These are phyloP conservation scores for Haplosporangium sp. DNA, from an alignment of 371 early-diverging fungal species.

Conservation along the genomic window DNA sequence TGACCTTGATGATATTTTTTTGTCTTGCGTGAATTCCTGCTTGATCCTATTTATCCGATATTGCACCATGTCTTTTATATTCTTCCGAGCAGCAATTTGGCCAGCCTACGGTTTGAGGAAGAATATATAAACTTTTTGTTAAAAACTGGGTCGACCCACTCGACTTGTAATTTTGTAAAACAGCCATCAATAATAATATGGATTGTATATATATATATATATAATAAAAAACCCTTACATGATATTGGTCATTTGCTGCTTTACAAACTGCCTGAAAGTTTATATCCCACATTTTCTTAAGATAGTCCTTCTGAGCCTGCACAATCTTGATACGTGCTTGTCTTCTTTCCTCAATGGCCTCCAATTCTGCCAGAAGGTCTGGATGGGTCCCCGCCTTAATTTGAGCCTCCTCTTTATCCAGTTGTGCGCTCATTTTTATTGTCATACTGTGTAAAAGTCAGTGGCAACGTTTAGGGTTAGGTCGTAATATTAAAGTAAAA, in stretches of 20 bases:
- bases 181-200: too few species aligned
- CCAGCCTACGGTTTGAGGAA: slow-evolving; percentile 21
- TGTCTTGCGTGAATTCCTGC: slow-evolving; percentile 34
- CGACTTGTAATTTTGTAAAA: neutral
- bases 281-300: slow-evolving; percentile 26
- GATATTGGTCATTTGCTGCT: slow-evolving; percentile 40
- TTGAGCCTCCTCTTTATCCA: slow-evolving; percentile 40
- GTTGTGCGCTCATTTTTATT: slow-evolving; percentile 16
- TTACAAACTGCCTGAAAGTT: slow-evolving; percentile 39
- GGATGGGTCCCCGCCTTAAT: slow-evolving; percentile 48
- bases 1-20: slow-evolving; percentile 8
- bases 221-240: slow-evolving; percentile 16
- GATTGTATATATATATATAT: neutral
- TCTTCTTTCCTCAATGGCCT: slow-evolving; percentile 47
- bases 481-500: too few species aligned
- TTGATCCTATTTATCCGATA: slow-evolving; percentile 42
- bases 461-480: neutral
- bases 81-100: slow-evolving; percentile 17
- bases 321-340: slow-evolving; percentile 19
- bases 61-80: slow-evolving; percentile 41
- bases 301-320: slow-evolving; percentile 25
- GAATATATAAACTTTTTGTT: neutral
- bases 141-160: neutral
- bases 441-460: slow-evolving; percentile 13
- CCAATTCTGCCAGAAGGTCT: slow-evolving; percentile 35